Evolutionary conservation across 139 green algal genomes (phyloP), one percentile per base, ranked within the genome.

Genomic region (Auxenochlorella protothecoides): DNA sequence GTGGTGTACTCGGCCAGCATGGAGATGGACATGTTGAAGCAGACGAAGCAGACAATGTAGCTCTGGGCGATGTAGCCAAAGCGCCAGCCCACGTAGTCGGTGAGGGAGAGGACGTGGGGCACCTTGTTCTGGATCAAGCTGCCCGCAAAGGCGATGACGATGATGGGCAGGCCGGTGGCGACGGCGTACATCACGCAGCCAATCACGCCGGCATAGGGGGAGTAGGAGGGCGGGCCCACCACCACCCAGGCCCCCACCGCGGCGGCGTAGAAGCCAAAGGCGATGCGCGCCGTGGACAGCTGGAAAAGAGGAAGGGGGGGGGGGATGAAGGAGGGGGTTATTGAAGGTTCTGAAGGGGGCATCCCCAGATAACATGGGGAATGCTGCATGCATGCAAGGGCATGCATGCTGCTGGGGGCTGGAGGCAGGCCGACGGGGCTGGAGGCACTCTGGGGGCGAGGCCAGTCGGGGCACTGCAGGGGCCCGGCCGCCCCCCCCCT

Each of bases 211-310:
- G 85, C 81, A 53, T 72, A 84, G 67, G 67, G 59, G 61, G 85
- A 72, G 76, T 88, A 81, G 65, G 75, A 72, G 15, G 84, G 61
- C 6, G 79, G 76, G 15, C 65, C 72, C 12, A 83, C 74, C 52
- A 95, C 85, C 16, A 85, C 85, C 89, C 89, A 95, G 11, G 89
- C 87, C 11, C 89, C 89, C 8, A 92, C 78, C 8, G 83, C 81
- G 9, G 77, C 80, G 0, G 85, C 84, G 69, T 86, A 93, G 79
- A 93, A 93, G 6, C 71, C 82, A 83, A 84, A 93, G 8, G 60
- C 85, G 51, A 93, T 85, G 44, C 75, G 66, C 66, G 77, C 79
- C 2, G 65, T 69, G 5, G 63, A 52, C 9, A 83, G 68, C 71
- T 81, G 71, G 51, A 64, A n/a, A n/a, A 6, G 27, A 15, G 14